Base-by-base conservation (phyloP, 179 eudicot genomes). In the Patellifolia procumbens region DNA sequence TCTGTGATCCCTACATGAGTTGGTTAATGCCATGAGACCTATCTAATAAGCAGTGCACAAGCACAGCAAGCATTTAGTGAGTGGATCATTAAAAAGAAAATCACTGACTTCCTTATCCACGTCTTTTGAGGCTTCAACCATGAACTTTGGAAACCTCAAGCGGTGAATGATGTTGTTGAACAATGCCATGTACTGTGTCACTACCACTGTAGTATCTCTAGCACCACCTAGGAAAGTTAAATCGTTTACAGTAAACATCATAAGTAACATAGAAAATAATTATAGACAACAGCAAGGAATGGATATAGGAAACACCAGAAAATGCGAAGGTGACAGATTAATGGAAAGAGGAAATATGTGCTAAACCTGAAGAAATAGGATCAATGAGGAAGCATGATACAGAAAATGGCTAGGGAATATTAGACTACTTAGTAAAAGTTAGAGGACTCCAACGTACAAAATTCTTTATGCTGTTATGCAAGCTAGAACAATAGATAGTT, bases 81-180 rank as follows among this genome's bases (percentile, higher is more conserved):
- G 46, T 32, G 55, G 61, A 73, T 74, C 58, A 61, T 32, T 39
- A 24, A 60, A 22, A 2, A 66, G 32, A 68, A 34, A 35, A 43
- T 35, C 68, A 81, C 95, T 82, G 76, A 95, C 97, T 71, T 91
- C 88, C 85, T 87, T 72, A 77, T 89, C 92, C 56, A 85, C 77
- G 58, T 93, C 95, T 74, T 87, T 81, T n/a, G 86, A 74, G 63
- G 84, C 95, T 74, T 81, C 75, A 7, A 71, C 74, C 81, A 90
- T 52, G 85, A 93, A 89, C 85, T 95, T 95, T 7, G 97, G 86
- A 78, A 93, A 91, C 89, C 99, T 87, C 85, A 91, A 65, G 29
- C 91, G 92, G 74, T 89, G 94, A 71, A 93, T 89, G 61, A 91
- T 85, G 75, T 93, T 93, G 80, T 87, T 78, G 82, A 93, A 89